phyloP scores from a whole-genome alignment of 2,329 filamentous ascomycete species.

The Trichoderma gracile region DNA sequence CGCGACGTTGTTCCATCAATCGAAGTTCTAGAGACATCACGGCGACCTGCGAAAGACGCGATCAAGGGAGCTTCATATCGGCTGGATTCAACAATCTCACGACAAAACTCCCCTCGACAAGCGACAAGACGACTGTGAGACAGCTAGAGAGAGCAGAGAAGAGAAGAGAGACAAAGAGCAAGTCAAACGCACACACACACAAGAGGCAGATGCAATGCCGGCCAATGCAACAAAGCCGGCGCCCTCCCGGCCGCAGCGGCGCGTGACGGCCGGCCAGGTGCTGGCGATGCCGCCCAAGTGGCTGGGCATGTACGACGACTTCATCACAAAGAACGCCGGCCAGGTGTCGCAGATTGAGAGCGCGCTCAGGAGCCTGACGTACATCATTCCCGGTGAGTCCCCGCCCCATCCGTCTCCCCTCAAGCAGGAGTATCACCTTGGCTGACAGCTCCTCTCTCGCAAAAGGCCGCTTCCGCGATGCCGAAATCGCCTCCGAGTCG shows the following conservation, averaged over 20 bases:
- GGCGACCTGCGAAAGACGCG: background rate
- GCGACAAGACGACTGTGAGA: background rate
- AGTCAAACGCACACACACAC: background rate
- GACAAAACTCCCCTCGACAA: background rate
- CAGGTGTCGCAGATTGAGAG: constrained; percentile 96
- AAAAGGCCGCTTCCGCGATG: constrained; percentile 78
- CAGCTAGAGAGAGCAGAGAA: background rate
- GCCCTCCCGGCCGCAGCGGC: constrained; percentile 17
- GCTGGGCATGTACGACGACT: constrained; percentile 76
- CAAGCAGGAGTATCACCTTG: too few relatives aligned
- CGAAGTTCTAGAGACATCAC: background rate
- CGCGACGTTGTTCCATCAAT: too few relatives aligned
- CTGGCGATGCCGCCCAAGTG: constrained; percentile 64
- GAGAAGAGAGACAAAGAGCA: background rate
- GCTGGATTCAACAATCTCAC: background rate
- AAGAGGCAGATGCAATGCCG: constrained; percentile 15
- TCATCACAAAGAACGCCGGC: constrained; percentile 91
- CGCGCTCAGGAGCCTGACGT: constrained; percentile 86
- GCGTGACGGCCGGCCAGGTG: constrained; percentile 39
- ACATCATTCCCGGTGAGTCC: constrained; percentile 81
- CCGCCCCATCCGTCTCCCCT: background rate
- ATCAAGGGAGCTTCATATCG: background rate
- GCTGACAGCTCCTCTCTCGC: background rate
- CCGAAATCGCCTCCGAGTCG: constrained; percentile 91
- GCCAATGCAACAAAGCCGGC: constrained; percentile 18